A percentile compares a stretch with the other conserved stretches of the same genome.
phyloP scores from a whole-genome alignment of 208 protist species.

The Trypanosoma caninum region DNA sequence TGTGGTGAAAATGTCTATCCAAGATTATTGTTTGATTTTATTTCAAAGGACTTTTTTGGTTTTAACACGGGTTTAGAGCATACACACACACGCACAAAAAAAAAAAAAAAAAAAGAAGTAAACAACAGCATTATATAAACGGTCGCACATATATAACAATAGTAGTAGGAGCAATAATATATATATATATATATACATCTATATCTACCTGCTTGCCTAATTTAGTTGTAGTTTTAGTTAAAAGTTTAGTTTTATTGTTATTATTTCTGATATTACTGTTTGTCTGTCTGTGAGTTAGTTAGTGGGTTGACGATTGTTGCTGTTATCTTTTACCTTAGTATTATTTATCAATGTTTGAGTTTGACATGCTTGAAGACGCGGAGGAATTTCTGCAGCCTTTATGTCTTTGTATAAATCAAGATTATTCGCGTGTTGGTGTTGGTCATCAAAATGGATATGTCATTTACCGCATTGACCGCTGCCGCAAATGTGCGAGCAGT shows the following conservation, averaged over 20 bases:
- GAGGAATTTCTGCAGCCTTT: constrained; percentile 37
- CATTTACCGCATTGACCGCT: constrained; percentile 45
- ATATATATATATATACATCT: neutral
- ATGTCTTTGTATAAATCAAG: constrained; percentile 60
- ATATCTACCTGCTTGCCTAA: neutral
- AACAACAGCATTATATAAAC: too few relatives aligned
- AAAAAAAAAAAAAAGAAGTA: too few relatives aligned
- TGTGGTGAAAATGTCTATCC: too few relatives aligned
- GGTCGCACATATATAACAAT: too few relatives aligned
- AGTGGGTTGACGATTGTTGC: too few relatives aligned
- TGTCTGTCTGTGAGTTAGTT: constrained; percentile 1
- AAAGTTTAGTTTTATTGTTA: constrained; percentile 5
- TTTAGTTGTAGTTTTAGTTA: neutral
- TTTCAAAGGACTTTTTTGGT: too few relatives aligned
- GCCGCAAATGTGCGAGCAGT: neutral
- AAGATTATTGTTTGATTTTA: too few relatives aligned
- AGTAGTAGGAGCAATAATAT: too few relatives aligned
- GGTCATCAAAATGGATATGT: constrained; percentile 66
- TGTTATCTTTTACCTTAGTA: neutral
- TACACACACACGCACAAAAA: too few relatives aligned
- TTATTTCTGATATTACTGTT: neutral
- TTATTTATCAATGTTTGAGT: constrained; percentile 8
- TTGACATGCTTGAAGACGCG: constrained; percentile 24
- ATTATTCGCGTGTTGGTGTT: constrained; percentile 56
- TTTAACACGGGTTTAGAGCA: too few relatives aligned